Conservation (phyloP, 805 yeast genomes). For the Clavispora santaluciae region DNA sequence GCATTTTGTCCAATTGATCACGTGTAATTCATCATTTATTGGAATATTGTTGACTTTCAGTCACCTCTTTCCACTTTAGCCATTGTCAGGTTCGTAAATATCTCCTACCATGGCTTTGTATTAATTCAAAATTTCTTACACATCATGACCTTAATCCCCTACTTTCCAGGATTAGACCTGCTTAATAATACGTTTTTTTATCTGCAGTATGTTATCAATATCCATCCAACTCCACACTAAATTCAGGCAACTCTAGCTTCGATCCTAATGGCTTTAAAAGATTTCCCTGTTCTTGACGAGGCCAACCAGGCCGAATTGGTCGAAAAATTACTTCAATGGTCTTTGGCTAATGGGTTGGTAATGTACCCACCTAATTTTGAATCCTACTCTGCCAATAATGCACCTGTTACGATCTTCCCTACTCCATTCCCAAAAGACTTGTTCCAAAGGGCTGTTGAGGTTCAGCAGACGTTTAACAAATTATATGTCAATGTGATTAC, state of each 20-base stretch:
- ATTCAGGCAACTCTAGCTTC: not conserved
- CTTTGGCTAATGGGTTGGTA: constrained; percentile 72
- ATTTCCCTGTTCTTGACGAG: constrained; percentile 29
- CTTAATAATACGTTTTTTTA: not conserved
- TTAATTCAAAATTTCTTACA: too few species aligned
- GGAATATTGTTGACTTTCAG: not conserved
- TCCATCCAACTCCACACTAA: not conserved
- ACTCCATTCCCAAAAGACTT: constrained; percentile 74
- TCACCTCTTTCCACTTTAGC: too few species aligned
- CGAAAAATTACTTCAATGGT: constrained; percentile 64
- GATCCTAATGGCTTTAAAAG: constrained; percentile 15
- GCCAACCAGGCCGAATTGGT: constrained; percentile 29
- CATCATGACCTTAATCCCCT: too few species aligned
- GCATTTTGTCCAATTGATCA: not conserved
- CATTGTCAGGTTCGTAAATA: too few species aligned
- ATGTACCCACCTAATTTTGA: constrained; percentile 65
- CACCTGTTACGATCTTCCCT: constrained; percentile 89
- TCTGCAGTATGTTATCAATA: not conserved
- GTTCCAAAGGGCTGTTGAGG: constrained; percentile 59
- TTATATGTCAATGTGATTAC: constrained; percentile 66
- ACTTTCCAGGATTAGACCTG: too few species aligned
- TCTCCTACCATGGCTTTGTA: too few species aligned
- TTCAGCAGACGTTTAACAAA: constrained; percentile 67
- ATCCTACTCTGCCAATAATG: constrained; percentile 46
- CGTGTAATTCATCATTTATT: not conserved